Evolutionary conservation across 495 filamentous ascomycete species (phyloP).

Genomic region (Penicillium crystallinum): DNA sequence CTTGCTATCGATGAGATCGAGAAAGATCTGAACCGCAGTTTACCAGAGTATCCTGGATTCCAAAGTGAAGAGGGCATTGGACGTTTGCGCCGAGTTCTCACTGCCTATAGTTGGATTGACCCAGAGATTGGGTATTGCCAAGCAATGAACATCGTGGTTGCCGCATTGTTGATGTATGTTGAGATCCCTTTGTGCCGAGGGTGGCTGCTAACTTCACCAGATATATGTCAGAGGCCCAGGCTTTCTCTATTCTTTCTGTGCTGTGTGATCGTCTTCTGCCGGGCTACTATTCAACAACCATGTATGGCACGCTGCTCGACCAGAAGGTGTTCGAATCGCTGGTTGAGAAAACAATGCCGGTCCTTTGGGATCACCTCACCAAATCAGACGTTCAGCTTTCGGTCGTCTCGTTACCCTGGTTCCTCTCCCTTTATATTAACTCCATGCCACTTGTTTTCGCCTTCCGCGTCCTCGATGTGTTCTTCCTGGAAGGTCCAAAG

Average conservation of each 20-base stretch:
- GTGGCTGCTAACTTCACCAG: conserved; percentile 35
- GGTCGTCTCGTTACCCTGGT: conserved; percentile 96
- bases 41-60: conserved; percentile 95
- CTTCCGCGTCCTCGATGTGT: conserved; percentile 92
- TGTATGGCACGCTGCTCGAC: conserved; percentile 96
- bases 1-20: conserved; percentile 98
- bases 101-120: conserved; percentile 95
- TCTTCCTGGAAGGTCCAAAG: conserved; percentile 96
- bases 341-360: conserved; percentile 97
- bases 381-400: conserved; percentile 98
- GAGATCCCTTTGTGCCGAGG: neutral
- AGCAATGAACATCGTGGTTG: conserved; percentile 99
- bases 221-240: conserved; percentile 95
- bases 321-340: conserved; percentile 95
- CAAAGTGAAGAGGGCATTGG: conserved; percentile 95
- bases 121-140: conserved; percentile 96
- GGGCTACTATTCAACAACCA: conserved; percentile 95
- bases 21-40: conserved; percentile 91
- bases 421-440: conserved; percentile 96
- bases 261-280: conserved; percentile 90
- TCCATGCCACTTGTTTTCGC: conserved; percentile 98
- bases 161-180: conserved; percentile 78
- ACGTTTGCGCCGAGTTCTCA: conserved; percentile 80
- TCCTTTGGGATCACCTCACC: conserved; percentile 93
- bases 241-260: conserved; percentile 88